Conservation (phyloP, 1,139 yeast species). For the Lodderomyces orthopsilosis region DNA sequence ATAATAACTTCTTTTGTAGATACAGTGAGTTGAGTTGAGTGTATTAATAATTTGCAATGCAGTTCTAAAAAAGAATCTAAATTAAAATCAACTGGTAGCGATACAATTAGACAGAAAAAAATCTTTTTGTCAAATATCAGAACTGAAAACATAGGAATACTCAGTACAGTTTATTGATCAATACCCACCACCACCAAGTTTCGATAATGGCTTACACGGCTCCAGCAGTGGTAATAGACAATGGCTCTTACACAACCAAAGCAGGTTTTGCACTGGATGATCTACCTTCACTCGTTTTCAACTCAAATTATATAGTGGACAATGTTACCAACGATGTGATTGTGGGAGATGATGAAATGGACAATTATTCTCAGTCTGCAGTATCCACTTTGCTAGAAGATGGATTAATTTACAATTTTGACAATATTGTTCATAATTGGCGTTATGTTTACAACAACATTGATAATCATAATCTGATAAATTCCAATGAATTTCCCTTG, state of each 20-base stretch:
- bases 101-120: not conserved
- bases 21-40: too few relatives aligned
- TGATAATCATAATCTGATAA: constrained; percentile 40
- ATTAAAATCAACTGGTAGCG: not conserved
- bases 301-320: constrained; percentile 47
- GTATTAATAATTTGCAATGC: too few relatives aligned
- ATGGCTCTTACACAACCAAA: constrained; percentile 61
- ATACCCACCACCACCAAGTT: not conserved
- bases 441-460: constrained; percentile 52
- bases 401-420: constrained; percentile 67
- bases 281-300: constrained; percentile 57
- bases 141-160: too few relatives aligned
- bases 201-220: constrained; percentile 34
- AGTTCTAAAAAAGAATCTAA: not conserved
- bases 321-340: constrained; percentile 24
- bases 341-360: constrained; percentile 53
- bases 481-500: constrained; percentile 56
- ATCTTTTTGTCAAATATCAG: not conserved
- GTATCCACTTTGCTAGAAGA: constrained; percentile 63
- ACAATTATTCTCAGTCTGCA: constrained; percentile 42
- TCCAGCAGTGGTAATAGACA: constrained; percentile 66
- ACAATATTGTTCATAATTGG: constrained; percentile 59
- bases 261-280: constrained; percentile 73
- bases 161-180: not conserved
- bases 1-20: too few relatives aligned